Base-by-base conservation (phyloP, 2,329 filamentous ascomycete species). In the Cryphonectria parasitica region DNA sequence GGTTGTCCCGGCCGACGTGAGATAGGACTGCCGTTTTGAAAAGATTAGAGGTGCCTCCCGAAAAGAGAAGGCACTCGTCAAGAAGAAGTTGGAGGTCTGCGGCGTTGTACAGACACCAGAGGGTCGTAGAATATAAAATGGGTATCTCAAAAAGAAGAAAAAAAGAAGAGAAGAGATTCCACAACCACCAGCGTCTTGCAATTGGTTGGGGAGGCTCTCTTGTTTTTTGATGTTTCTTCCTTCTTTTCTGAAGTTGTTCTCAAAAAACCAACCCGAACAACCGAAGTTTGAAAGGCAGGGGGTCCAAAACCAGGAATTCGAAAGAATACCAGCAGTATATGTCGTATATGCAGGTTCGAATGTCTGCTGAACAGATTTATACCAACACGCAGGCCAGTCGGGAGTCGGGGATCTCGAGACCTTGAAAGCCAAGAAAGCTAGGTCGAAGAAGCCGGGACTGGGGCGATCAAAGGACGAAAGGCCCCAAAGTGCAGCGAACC, bases 1-100 rank as follows among this genome's bases (percentile, higher is more conserved):
- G 89, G 82, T 87, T 91, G 92, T 95, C 93, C 92, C 91, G 89
- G 84, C 89, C 84, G 82, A 86, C 86, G 83, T 91, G 89, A 82
- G 91, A 92, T 85, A 94, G 85, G 80, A 93, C 89, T 86, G 92
- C 92, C 92, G 92, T 95, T 88, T 88, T 94, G 91, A 87, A 83
- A 75, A 75, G 79, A 88, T 86, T 84, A 84, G 81, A 86, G 87
- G 88, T 86, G 87, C 86, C 82, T 64, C 58, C 71, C 77, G 80
- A 74, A 66, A 70, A 74, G 61, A 52, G 77, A 77, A 84, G 86
- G 85, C 86, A 88, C 84, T 83, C 79, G 77, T 75, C 56, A 49
- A 75, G 72, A 73, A 74, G 71, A 73, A 74, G 71, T 72, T 71
- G 72, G 73, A 70, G 71, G 74, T 74, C 39, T 39, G 75, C 74